A percentile compares a stretch with the other conserved stretches of the same genome.
Conservation (phyloP, 2,329 filamentous ascomycete genomes). For the Seiridium cupressi region DNA sequence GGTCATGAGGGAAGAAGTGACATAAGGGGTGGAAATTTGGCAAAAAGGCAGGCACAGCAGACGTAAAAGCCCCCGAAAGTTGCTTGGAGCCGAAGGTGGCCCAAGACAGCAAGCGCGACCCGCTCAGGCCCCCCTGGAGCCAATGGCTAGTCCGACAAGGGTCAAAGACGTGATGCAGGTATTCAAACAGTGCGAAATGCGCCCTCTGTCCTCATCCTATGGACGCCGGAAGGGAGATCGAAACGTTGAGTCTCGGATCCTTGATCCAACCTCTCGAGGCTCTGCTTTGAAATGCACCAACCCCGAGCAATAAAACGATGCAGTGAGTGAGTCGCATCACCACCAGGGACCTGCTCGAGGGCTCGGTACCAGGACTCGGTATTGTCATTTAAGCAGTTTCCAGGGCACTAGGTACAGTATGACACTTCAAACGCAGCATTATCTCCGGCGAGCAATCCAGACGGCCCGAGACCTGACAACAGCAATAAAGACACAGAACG, state of each 20-base stretch:
- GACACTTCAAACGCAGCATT: too few relatives aligned
- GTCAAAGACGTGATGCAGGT: slow-evolving; percentile 10
- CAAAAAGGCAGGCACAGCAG: slow-evolving; percentile 33
- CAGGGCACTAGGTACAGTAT: too few relatives aligned
- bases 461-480: background rate
- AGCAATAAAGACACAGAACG: too few relatives aligned
- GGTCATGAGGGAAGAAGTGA: slow-evolving; percentile 38
- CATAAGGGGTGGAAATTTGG: slow-evolving; percentile 35
- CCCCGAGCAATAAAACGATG: too few relatives aligned
- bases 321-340: too few relatives aligned
- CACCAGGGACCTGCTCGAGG: too few relatives aligned
- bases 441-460: background rate
- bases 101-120: slow-evolving; percentile 9
- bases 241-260: background rate
- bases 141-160: slow-evolving; percentile 3
- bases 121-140: background rate
- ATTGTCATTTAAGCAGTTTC: too few relatives aligned
- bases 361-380: too few relatives aligned
- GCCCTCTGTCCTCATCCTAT: background rate
- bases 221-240: background rate
- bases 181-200: slow-evolving; percentile 8
- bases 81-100: slow-evolving; percentile 22
- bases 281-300: background rate
- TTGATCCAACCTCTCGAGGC: background rate
- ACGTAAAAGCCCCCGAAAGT: slow-evolving; percentile 32